Evolutionary conservation across 805 yeast genomes (phyloP).

Genomic region (Metschnikowia arizonensis): DNA sequence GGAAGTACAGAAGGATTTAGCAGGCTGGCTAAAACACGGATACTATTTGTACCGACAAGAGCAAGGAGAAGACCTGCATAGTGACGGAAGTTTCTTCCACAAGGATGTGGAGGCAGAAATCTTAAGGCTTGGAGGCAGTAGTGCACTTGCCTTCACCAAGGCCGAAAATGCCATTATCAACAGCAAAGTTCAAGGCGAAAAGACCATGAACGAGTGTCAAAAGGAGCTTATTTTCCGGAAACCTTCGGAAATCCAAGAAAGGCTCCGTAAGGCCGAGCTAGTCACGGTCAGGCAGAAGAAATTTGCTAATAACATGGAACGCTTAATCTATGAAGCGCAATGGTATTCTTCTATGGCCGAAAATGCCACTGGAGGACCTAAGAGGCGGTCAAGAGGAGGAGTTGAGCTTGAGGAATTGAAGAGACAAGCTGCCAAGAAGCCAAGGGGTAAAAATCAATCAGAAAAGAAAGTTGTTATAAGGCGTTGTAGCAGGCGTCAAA

Average conservation of each 20-base stretch:
- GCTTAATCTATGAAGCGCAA: constrained; percentile 36
- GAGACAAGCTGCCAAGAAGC: constrained; percentile 6
- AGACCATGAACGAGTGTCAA: constrained; percentile 14
- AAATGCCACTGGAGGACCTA: constrained; percentile 13
- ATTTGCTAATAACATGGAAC: constrained; percentile 28
- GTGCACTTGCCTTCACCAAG: constrained; percentile 20
- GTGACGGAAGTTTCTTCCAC: neutral
- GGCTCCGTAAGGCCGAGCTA: constrained; percentile 22
- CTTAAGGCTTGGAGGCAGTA: constrained; percentile 14
- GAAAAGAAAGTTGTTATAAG: too few species aligned
- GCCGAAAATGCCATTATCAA: constrained; percentile 25
- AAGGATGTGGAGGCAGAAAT: constrained; percentile 12
- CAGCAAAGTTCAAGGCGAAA: constrained; percentile 14
- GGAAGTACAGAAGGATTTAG: neutral
- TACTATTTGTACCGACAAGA: neutral
- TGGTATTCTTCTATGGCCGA: constrained; percentile 31
- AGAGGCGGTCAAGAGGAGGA: constrained; percentile 15
- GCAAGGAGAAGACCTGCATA: neutral
- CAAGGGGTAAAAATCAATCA: too few species aligned
- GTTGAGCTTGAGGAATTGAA: constrained; percentile 17
- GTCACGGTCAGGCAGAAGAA: constrained; percentile 26
- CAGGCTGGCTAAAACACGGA: neutral
- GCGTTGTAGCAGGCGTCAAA: too few species aligned
- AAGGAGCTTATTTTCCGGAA: constrained; percentile 26
- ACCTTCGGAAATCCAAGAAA: constrained; percentile 19